Base-by-base conservation (phyloP, 2,329 filamentous ascomycete genomes). In the Pseudogymnoascus sp. region DNA sequence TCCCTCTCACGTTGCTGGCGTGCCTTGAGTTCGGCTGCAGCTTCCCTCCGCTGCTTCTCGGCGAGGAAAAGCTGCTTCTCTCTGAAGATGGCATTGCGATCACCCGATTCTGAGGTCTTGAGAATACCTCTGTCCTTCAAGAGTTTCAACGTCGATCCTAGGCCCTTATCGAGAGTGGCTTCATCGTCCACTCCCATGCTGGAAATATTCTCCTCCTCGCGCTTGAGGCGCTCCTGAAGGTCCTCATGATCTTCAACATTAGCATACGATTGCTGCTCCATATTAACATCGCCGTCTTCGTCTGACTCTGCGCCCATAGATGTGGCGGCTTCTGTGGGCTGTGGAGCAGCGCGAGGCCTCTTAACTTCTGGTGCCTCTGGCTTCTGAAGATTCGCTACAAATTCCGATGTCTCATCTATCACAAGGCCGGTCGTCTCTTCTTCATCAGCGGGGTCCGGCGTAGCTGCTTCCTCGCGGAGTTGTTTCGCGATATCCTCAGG, bases 391-490 rank as follows among this genome's bases (percentile, higher is more conserved):
- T 91, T 91, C 26, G 92, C 88, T 31, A 99, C 89, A 68, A 99
- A 99, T 69, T 96, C 92, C 0, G 92, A 92, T 0, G 93, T 96
- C 71, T 97, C 94, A 64, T 97, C 93, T 62, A 99, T 92, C n/a
- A 97, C 83, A 1, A 99, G 78, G 1, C 92, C 93, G 40, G 75
- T 71, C 4, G 63, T 66, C 26, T 70, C 72, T 17, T 77, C 77
- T 3, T 83, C 78, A 0, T 80, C 77, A 13, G 74, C 77, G 2
- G 81, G 76, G 24, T 81, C 81, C 70, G 82, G 77, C 6, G 69
- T 72, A 58, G 69, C 74, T 26, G 70, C 76, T 67, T 89, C 86
- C 71, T 89, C 84, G 63, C 81, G 78, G 39, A 99, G 77, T 70
- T 94, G 89, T 66, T 86, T 85, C 15, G 90, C 92, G 64, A 99